phyloP scores from a whole-genome alignment of 345 rosid genomes.

The Jatropha curcas region DNA sequence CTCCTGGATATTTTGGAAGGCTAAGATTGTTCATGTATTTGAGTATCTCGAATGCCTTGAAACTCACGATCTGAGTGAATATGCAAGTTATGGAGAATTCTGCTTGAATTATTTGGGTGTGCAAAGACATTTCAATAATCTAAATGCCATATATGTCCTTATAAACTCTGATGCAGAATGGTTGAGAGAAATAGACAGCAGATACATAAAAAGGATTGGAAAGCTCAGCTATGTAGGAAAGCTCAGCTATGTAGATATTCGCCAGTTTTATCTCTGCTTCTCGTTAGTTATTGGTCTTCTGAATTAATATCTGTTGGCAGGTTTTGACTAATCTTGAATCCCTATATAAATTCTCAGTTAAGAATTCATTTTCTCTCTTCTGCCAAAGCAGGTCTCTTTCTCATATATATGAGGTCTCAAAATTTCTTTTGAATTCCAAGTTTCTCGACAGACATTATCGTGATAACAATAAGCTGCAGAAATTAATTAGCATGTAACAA shows the following conservation, averaged over 20 bases:
- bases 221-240: conserved; percentile 26
- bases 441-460: background rate
- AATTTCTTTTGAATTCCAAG: conserved; percentile 30
- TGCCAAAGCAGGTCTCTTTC: conserved; percentile 23
- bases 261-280: conserved; percentile 36
- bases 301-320: conserved; percentile 44
- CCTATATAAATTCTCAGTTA: conserved; percentile 4
- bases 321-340: conserved; percentile 36
- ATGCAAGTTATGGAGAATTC: conserved; percentile 31
- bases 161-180: conserved; percentile 40
- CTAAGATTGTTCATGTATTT: conserved; percentile 28
- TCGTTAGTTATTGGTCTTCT: conserved; percentile 34
- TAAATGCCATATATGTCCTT: conserved; percentile 26
- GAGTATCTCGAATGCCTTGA: conserved; percentile 17
- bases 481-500: background rate
- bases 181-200: conserved; percentile 22
- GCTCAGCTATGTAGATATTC: conserved; percentile 19
- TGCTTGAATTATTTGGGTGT: conserved; percentile 52
- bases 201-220: conserved; percentile 10
- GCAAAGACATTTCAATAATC: conserved; percentile 22
- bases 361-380: conserved; percentile 25
- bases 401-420: conserved; percentile 33
- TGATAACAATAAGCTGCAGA: conserved; percentile 4
- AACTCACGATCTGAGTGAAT: conserved; percentile 1
- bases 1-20: conserved; percentile 53